Conservation (phyloP, 257 asterid genomes). For the Anisodus acutangulus region DNA sequence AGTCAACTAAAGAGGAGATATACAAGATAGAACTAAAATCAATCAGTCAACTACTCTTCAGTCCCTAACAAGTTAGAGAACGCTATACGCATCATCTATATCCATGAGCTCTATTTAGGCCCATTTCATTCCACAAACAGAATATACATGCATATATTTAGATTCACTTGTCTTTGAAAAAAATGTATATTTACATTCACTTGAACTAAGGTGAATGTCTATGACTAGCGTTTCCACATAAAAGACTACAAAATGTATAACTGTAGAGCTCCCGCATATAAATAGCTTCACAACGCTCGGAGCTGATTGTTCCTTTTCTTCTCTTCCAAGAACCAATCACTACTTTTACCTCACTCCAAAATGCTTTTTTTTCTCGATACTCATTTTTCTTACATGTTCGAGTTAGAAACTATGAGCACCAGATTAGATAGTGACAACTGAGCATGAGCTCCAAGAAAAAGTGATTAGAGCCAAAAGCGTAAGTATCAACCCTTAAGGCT, state of each 20-base stretch:
- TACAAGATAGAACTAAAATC: not conserved
- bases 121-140: constrained; percentile 2
- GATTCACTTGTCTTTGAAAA: not conserved
- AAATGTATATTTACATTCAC: not conserved
- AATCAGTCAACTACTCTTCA: constrained; percentile 4
- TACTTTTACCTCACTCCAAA: not conserved
- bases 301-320: not conserved
- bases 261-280: not conserved
- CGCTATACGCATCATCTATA: not conserved
- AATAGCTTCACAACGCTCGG: not conserved
- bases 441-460: not conserved
- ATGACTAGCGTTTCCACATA: not conserved
- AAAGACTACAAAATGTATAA: not conserved
- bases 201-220: not conserved
- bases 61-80: not conserved
- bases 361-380: not conserved
- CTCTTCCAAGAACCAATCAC: not conserved
- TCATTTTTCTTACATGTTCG: not conserved
- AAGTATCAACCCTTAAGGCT: not conserved
- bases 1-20: not conserved
- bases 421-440: not conserved
- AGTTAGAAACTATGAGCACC: not conserved
- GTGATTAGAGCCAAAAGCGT: not conserved
- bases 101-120: not conserved
- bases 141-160: not conserved